Conservation (phyloP, 805 yeast species). For the Isabelozyma gotoi region DNA sequence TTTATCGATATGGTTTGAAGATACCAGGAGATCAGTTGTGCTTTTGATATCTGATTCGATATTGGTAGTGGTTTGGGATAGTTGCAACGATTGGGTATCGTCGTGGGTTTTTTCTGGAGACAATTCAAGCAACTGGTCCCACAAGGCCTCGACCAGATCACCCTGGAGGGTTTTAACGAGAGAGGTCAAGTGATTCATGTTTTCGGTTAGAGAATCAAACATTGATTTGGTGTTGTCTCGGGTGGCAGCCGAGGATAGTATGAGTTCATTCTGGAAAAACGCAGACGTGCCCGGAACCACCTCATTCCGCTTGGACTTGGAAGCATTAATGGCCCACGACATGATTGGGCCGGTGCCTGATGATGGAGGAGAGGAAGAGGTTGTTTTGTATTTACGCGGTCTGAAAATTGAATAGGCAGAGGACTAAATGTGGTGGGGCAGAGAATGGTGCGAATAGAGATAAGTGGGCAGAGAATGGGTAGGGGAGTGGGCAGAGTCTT, state of each 20-base stretch:
- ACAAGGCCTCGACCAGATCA: not conserved
- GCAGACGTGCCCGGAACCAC: slow-evolving; percentile 52
- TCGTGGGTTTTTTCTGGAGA: too few species aligned
- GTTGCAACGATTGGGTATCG: too few species aligned
- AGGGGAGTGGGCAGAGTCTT: too few species aligned
- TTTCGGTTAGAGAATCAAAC: not conserved
- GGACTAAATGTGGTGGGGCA: not conserved
- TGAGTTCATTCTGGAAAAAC: slow-evolving; percentile 46
- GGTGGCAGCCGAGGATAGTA: not conserved
- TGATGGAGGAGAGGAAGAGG: not conserved
- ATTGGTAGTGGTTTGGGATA: too few species aligned
- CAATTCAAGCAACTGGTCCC: not conserved
- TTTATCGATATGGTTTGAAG: too few species aligned
- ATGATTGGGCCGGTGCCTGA: slow-evolving; percentile 1
- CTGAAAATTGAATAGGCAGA: too few species aligned
- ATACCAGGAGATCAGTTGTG: too few species aligned
- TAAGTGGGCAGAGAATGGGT: not conserved
- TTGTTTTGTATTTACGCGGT: not conserved
- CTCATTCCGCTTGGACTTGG: slow-evolving; percentile 21
- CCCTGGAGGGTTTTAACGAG: not conserved
- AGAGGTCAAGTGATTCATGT: not conserved
- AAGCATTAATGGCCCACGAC: slow-evolving; percentile 36
- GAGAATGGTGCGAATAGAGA: slow-evolving; percentile 3
- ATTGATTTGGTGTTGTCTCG: not conserved
- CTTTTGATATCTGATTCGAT: too few species aligned